These are phyloP conservation scores for Neophaeococcomyces aloes DNA, from an alignment of 2,329 filamentous ascomycete species.

Conservation along the genomic window DNA sequence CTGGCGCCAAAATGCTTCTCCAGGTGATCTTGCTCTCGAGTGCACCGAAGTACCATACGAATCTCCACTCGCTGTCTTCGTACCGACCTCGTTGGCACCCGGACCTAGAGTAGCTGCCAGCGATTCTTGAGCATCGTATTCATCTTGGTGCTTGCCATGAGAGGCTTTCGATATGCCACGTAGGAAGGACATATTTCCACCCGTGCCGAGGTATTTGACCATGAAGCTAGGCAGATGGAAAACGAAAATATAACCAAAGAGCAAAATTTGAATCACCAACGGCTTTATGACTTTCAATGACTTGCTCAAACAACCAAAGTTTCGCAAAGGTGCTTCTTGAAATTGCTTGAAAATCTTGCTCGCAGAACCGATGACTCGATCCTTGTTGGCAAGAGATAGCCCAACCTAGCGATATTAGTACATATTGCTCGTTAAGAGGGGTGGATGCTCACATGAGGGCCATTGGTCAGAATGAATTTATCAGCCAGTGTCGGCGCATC, in stretches of 20 bases:
- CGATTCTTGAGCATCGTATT: conserved; percentile 33
- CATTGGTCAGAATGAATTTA: conserved; percentile 45
- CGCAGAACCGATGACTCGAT: conserved; percentile 32
- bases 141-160: conserved; percentile 27
- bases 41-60: conserved; percentile 34
- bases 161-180: conserved; percentile 32
- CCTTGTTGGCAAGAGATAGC: conserved; percentile 34
- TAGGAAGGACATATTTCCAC: conserved; percentile 42
- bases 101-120: conserved; percentile 46
- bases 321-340: conserved; percentile 33
- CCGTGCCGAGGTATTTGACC: conserved; percentile 34
- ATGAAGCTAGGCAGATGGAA: conserved; percentile 42
- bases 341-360: conserved; percentile 43
- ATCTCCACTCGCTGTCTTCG: conserved; percentile 21
- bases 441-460: conserved; percentile 38
- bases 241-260: conserved; percentile 46
- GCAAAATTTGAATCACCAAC: conserved; percentile 37
- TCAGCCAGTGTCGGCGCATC: conserved; percentile 47
- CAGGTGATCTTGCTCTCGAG: conserved; percentile 27
- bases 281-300: conserved; percentile 36
- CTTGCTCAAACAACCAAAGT: conserved; percentile 36
- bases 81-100: conserved; percentile 34
- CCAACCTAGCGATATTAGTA: conserved; percentile 27
- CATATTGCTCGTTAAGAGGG: not conserved
- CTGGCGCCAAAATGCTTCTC: conserved; percentile 40